Evolutionary conservation across 1,284 basidiomycete species (phyloP), one percentile per base, ranked within the genome.

Genomic region (Earliella scabrosa): DNA sequence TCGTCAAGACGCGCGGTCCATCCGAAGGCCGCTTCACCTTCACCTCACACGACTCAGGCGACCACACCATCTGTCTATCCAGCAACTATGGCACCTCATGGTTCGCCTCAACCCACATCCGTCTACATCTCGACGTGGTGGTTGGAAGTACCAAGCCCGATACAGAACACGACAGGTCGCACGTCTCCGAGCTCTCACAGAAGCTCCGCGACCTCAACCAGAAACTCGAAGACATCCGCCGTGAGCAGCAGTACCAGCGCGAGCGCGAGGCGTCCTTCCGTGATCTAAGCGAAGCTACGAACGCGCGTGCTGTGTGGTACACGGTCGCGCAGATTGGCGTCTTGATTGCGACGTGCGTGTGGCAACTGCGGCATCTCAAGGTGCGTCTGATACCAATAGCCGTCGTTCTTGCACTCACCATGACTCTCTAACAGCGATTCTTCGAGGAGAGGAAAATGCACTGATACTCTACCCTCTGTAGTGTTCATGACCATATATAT

Each of bases 171-270:
- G 95, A 97, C 76, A 81, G 90, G 16, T 83, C 83, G 11, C 97
- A 98, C 74, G 87, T 98, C 40, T 88, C 88, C 2, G 92, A 95
- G 65, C 81, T 99, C 34, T 89, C 95, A 0, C 74, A 83, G 50
- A 95, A 93, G 71, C 83, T 99, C 43, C 85, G 93, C 29, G 96
- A 98, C 63, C 79, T 99, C 54, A 99, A 98, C 75, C 82, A 87
- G 64, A 96, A 95, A 73, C 79, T 99, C 50, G 89, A 93, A 69
- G 95, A 98, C 68, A 91, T 99, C 62, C 82, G 94, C 52, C 82
- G 94, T 40, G 97, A 99, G 75, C 97, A 99, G 77, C 94, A 97
- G 72, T 99, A 97, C 71, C 96, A 99, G 78, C 83, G 97, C 41
- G 97, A 99, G 73, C 80, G 94, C 56, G 97, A 99, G 75, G 82